Percentiles rank a stretch among this genome's conserved stretches.
These are phyloP conservation scores for Hypoxylon sp. DNA, from an alignment of 2,329 filamentous ascomycete species.

Conservation along the genomic window DNA sequence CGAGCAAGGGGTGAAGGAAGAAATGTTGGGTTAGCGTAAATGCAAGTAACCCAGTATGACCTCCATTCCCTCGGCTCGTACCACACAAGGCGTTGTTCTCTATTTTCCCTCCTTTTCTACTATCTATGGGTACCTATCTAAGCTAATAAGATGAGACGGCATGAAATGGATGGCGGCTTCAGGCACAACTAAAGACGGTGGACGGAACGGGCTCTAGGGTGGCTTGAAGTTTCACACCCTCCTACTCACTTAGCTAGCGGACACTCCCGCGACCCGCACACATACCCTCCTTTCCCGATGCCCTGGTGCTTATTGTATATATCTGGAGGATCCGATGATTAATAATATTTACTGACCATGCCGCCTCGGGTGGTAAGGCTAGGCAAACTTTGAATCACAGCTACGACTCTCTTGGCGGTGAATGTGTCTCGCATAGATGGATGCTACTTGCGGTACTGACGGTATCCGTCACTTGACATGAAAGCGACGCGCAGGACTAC, in stretches of 20 bases:
- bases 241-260: constrained; percentile 10
- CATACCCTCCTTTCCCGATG: constrained; percentile 16
- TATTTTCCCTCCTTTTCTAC: constrained; percentile 17
- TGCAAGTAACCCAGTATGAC: not conserved
- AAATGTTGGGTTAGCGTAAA: constrained; percentile 8
- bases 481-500: not conserved
- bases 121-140: constrained; percentile 17
- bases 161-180: constrained; percentile 18
- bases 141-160: constrained; percentile 33
- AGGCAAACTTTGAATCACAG: constrained; percentile 4
- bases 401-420: not conserved
- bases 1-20: constrained; percentile 22
- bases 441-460: not conserved
- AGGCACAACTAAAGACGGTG: constrained; percentile 22
- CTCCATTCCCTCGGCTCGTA: constrained; percentile 21
- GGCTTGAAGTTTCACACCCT: constrained; percentile 20
- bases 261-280: constrained; percentile 9
- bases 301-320: constrained; percentile 36
- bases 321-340: constrained; percentile 33
- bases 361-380: constrained; percentile 16
- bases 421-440: not conserved
- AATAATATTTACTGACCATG: constrained; percentile 35
- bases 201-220: constrained; percentile 10
- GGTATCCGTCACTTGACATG: not conserved
- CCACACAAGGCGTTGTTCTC: constrained; percentile 32